A percentile compares a stretch with the other conserved stretches of the same genome.
Conservation (phyloP, 2,329 filamentous ascomycete species). For the Taxawa tesnikishii region DNA sequence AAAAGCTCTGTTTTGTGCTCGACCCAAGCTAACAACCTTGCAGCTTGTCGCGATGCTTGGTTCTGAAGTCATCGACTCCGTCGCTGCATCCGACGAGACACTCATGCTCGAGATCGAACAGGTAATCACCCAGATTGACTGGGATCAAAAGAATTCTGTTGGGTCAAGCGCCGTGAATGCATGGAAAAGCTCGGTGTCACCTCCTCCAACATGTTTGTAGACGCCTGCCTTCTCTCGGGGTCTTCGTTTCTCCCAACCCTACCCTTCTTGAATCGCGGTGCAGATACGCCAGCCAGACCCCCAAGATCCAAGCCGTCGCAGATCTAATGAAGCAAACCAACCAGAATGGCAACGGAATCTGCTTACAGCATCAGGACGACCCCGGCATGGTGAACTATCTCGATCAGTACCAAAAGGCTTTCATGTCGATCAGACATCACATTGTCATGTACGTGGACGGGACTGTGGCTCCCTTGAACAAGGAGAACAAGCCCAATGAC, state of each 20-base stretch:
- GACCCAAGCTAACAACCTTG: constrained; percentile 12
- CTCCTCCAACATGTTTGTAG: constrained; percentile 65
- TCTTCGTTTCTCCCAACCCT: constrained; percentile 70
- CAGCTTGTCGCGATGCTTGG: constrained; percentile 7
- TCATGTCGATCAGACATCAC: constrained; percentile 77
- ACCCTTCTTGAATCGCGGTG: constrained; percentile 52
- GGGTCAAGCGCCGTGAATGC: constrained; percentile 54
- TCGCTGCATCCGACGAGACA: constrained; percentile 75
- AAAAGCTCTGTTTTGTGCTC: too few species aligned
- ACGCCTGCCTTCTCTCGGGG: constrained; percentile 72
- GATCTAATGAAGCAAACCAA: constrained; percentile 57
- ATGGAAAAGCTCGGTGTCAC: constrained; percentile 52
- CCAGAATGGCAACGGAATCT: constrained; percentile 61
- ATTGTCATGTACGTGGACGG: constrained; percentile 70
- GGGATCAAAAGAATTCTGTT: constrained; percentile 55
- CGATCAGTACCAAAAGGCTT: constrained; percentile 75
- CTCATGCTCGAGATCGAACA: constrained; percentile 77
- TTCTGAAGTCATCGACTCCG: constrained; percentile 51
- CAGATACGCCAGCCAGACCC: constrained; percentile 5
- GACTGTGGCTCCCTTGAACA: constrained; percentile 61
- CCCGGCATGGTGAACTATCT: constrained; percentile 63
- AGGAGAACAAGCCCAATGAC: constrained; percentile 63
- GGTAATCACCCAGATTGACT: constrained; percentile 56
- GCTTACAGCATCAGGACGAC: constrained; percentile 63
- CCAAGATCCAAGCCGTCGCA: constrained; percentile 62